These are phyloP conservation scores for Microthlaspi erraticum DNA, from an alignment of 345 rosid species.

Conservation along the genomic window DNA sequence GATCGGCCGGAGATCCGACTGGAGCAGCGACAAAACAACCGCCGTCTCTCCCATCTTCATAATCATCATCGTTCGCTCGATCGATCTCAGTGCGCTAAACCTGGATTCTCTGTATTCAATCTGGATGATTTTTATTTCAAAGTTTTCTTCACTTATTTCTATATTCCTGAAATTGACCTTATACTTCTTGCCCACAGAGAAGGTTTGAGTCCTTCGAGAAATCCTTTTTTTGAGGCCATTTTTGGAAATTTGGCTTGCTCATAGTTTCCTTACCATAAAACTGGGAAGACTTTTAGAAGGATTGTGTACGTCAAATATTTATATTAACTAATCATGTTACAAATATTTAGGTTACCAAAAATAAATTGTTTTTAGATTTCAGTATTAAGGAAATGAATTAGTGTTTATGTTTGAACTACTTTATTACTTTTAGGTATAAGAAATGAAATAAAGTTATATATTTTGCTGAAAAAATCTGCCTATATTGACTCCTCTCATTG, in stretches of 20 bases:
- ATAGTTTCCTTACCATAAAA: background rate
- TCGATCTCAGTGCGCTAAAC: conserved; percentile 35
- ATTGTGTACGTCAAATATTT: background rate
- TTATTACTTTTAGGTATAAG: too few species aligned
- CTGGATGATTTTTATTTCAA: conserved; percentile 1
- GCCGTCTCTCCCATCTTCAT: conserved; percentile 63
- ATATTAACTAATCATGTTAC: background rate
- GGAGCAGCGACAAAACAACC: conserved; percentile 50
- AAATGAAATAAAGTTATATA: too few species aligned
- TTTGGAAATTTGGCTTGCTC: background rate
- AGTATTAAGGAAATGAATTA: too few species aligned
- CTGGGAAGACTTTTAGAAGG: background rate
- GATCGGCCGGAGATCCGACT: conserved; percentile 59
- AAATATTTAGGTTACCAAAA: too few species aligned
- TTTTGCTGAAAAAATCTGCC: background rate
- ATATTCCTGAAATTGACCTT: background rate
- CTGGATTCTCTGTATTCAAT: conserved; percentile 23
- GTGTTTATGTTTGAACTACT: too few species aligned
- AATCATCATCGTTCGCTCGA: conserved; percentile 33
- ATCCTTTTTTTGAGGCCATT: background rate
- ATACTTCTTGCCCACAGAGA: conserved; percentile 22
- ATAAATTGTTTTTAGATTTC: too few species aligned
- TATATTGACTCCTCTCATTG: background rate
- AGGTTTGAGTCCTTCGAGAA: conserved; percentile 13
- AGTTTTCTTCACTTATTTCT: conserved; percentile 13